Evolutionary conservation across 257 asterid genomes (phyloP).

Genomic region (Jaltomata sinuosa): DNA sequence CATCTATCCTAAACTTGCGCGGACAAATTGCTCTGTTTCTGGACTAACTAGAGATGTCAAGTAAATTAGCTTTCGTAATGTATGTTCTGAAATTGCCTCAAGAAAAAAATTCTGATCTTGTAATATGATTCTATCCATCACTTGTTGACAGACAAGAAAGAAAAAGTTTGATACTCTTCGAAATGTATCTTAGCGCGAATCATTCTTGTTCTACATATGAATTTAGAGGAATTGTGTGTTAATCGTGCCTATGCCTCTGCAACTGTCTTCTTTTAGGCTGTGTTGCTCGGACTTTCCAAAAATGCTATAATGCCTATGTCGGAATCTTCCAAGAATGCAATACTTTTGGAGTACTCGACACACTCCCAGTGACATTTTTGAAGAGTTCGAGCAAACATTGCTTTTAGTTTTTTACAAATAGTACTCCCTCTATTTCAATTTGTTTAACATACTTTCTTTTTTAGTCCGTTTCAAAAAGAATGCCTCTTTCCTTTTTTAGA

Average conservation of each 20-base stretch:
- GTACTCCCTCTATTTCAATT: too few relatives aligned
- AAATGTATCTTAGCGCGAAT: neutral
- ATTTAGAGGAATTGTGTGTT: neutral
- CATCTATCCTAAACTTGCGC: neutral
- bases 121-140: slow-evolving; percentile 12
- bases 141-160: neutral
- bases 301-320: neutral
- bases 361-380: too few relatives aligned
- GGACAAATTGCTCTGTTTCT: neutral
- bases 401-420: too few relatives aligned
- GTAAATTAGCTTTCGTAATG: slow-evolving; percentile 9
- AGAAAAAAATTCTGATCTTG: slow-evolving; percentile 3
- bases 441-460: too few relatives aligned
- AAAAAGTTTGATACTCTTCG: neutral
- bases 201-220: neutral
- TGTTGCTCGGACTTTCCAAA: neutral
- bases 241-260: neutral
- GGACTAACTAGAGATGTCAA: slow-evolving; percentile 6
- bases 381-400: too few relatives aligned
- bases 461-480: too few relatives aligned
- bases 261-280: neutral
- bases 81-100: slow-evolving; percentile 9
- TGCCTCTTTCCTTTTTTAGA: too few relatives aligned
- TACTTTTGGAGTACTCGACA: too few relatives aligned
- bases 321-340: neutral